Base-by-base conservation (phyloP, 2,329 filamentous ascomycete genomes). In the Ophiocordyceps polyrhachis-furcata region DNA sequence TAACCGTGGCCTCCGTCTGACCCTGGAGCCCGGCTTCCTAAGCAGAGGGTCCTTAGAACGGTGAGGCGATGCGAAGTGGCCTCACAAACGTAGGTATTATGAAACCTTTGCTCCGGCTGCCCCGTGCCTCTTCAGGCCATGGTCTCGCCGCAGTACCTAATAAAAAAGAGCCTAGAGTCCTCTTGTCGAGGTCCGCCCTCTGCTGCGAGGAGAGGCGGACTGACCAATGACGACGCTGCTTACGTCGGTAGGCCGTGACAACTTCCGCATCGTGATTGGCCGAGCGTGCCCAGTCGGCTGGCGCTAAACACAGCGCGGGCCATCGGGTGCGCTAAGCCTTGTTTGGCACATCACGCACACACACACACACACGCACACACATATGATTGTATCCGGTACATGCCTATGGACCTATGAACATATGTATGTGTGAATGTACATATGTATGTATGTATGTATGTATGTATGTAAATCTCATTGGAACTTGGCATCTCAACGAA, bases 301-400 rank as follows among this genome's bases (percentile, higher is more conserved):
- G 41, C 47, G 49, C 38, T 41, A 41, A 41, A 41, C 19, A 13
- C 38, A 41, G 38, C 19, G 19, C 38, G 38, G 19, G 38, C n/a
- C 47, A 45, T 48, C 51, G 48, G 51, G 42, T 48, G 47, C 46
- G 38, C 52, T 51, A 53, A 45, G 32, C 51, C 49, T 15, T 40
- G 44, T 53, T 45, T 32, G 45, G 42, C 35, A 17, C 35, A 17
- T 38, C 35, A 38, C 6, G 6, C 21, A 23, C n/a, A n/a, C 35
- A 38, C 17, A 38, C 25, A 2, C 4, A 9, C 25, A 11, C 25
- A 28, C 25, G 25, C 23, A 25, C 23, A 25, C 23, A 25, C 23
- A 25, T 8, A 25, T 25, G 23, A 4, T 6, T 28, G 25, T 28
- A 28, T 28, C 25, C 9, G 25, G 2, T 28, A 28, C 25, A 28